Conservation (phyloP, 352 stramenopile species). For the Phytophthora macrochlamydospora region DNA sequence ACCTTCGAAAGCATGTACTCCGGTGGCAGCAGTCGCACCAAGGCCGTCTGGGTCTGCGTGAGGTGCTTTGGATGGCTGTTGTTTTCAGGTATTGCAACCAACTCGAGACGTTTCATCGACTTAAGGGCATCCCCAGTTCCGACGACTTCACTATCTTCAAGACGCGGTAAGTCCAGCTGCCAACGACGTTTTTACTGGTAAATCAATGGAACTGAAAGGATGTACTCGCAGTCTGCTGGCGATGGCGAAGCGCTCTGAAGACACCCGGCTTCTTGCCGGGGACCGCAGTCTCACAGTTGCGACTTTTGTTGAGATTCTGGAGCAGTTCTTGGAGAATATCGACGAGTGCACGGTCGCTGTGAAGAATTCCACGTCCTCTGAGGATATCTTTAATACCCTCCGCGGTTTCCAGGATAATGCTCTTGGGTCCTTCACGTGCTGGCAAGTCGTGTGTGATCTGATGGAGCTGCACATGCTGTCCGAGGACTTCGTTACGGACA, state of each 20-base stretch:
- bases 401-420: constrained; percentile 71
- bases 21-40: constrained; percentile 80
- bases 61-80: constrained; percentile 83
- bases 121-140: constrained; percentile 77
- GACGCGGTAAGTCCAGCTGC: constrained; percentile 48
- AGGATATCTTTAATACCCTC: constrained; percentile 68
- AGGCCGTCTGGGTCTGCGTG: constrained; percentile 65
- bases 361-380: constrained; percentile 51
- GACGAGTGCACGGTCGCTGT: constrained; percentile 63
- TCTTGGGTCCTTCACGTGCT: constrained; percentile 88
- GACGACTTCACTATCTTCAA: constrained; percentile 69
- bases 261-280: constrained; percentile 54
- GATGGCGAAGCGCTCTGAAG: constrained; percentile 61
- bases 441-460: constrained; percentile 81
- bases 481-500: constrained; percentile 55
- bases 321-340: constrained; percentile 69
- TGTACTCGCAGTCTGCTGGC: constrained; percentile 39
- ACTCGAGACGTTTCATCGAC: constrained; percentile 82
- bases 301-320: constrained; percentile 67
- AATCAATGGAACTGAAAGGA: background rate
- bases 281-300: constrained; percentile 62
- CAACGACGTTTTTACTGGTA: background rate
- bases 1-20: constrained; percentile 80
- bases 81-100: constrained; percentile 85
- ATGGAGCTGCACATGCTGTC: constrained; percentile 77